Evolutionary conservation across 1,284 basidiomycete species (phyloP).

Genomic region (Trichosporon sp.): DNA sequence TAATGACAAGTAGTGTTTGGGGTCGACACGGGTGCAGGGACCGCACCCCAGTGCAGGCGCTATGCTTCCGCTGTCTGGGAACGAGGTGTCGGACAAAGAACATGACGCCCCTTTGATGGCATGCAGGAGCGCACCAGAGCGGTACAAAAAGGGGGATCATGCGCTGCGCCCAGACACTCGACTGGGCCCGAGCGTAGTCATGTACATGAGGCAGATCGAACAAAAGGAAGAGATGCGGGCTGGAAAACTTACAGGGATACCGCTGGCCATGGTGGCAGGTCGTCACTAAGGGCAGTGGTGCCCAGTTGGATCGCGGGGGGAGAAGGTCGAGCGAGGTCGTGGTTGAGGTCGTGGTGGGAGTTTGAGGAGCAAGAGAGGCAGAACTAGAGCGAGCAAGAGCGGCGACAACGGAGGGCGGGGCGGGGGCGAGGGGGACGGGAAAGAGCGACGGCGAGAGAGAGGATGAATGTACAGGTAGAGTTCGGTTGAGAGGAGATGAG

Average conservation of each 20-base stretch:
- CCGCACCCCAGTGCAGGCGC: background rate
- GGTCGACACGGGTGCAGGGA: background rate
- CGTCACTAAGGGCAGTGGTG: background rate
- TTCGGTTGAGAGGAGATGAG: background rate
- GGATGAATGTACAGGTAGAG: background rate
- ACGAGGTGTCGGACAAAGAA: background rate
- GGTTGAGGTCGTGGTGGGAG: background rate
- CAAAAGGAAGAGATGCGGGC: background rate
- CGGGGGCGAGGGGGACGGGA: background rate
- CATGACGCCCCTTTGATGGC: background rate
- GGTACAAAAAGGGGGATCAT: background rate
- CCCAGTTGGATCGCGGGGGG: background rate
- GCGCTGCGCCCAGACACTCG: background rate
- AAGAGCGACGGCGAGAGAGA: constrained; percentile 6
- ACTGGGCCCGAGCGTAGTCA: background rate
- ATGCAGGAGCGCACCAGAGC: background rate
- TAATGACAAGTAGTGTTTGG: background rate
- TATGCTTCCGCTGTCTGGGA: background rate
- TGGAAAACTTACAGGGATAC: constrained; percentile 28
- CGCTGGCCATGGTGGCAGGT: constrained; percentile 26
- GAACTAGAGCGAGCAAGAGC: background rate
- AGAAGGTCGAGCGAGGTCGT: background rate
- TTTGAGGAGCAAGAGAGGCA: background rate
- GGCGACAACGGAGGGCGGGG: background rate
- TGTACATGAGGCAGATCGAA: background rate